These are phyloP conservation scores for Ambrosia hybrid DNA, from an alignment of 140 eudicot genomes.

Conservation along the genomic window DNA sequence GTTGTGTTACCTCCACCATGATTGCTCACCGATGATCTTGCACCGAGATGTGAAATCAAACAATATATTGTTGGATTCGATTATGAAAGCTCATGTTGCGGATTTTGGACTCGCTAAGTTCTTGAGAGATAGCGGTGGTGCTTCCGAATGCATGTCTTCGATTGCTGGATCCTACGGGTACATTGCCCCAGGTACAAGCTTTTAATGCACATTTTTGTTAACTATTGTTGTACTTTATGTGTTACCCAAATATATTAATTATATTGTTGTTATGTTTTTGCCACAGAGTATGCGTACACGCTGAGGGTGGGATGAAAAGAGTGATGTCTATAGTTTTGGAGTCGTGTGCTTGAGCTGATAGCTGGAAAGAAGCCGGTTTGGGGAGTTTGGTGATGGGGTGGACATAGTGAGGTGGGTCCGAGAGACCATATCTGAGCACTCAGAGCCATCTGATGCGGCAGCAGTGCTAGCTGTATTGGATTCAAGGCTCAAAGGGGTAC, in stretches of 20 bases:
- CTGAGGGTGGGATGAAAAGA: constrained; percentile 80
- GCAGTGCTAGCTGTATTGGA: constrained; percentile 71
- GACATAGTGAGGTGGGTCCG: constrained; percentile 86
- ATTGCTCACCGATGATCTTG: constrained; percentile 53
- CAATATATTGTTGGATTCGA: constrained; percentile 47
- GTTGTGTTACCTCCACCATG: constrained; percentile 56
- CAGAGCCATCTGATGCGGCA: constrained; percentile 53
- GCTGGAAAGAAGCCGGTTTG: constrained; percentile 85
- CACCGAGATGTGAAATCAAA: constrained; percentile 57
- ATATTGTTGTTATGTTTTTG: not conserved
- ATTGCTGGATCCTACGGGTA: constrained; percentile 66
- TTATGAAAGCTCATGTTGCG: too few species aligned
- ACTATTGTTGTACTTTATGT: not conserved
- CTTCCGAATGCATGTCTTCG: constrained; percentile 58
- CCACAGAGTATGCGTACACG: constrained; percentile 83
- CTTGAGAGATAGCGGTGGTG: constrained; percentile 32
- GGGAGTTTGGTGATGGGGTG: constrained; percentile 86
- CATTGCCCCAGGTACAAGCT: constrained; percentile 52
- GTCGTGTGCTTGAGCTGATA: constrained; percentile 72
- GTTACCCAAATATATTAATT: not conserved
- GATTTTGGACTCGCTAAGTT: constrained; percentile 20
- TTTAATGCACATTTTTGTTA: not conserved
- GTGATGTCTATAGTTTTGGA: constrained; percentile 88
- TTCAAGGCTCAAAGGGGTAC: constrained; percentile 61
- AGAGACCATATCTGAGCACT: constrained; percentile 53